These are phyloP conservation scores for Cladosporium sp. DNA, from an alignment of 2,329 filamentous ascomycete species.

Conservation along the genomic window DNA sequence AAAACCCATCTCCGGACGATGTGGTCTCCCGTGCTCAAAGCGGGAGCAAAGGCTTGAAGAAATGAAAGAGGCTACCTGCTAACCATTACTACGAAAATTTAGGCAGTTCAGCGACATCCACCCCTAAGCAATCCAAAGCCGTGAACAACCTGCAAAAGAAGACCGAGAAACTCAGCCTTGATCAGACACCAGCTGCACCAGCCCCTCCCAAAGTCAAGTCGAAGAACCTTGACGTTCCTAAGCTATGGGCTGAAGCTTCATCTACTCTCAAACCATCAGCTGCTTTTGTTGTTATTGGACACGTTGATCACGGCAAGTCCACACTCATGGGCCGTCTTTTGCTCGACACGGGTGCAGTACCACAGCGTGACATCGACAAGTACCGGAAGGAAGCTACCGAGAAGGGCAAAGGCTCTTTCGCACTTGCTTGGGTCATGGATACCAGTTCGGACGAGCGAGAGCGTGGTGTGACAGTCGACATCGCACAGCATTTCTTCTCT, in stretches of 20 bases:
- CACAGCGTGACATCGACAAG: constrained; percentile 84
- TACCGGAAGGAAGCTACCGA: constrained; percentile 75
- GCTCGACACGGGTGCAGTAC: constrained; percentile 83
- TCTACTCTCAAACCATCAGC: constrained; percentile 29
- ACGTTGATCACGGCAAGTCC: constrained; percentile 97
- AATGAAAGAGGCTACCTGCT: constrained; percentile 27
- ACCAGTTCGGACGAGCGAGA: constrained; percentile 85
- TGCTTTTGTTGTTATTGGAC: constrained; percentile 59
- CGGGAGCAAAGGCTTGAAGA: constrained; percentile 35
- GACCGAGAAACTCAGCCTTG: constrained; percentile 33
- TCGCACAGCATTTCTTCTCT: constrained; percentile 91
- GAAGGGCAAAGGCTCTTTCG: constrained; percentile 93
- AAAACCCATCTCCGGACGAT: constrained; percentile 37
- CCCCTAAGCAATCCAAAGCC: constrained; percentile 20
- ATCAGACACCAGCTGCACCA: constrained; percentile 22
- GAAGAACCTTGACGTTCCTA: constrained; percentile 77
- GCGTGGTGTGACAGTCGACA: constrained; percentile 92
- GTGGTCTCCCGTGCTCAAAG: constrained; percentile 32
- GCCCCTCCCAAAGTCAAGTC: constrained; percentile 52
- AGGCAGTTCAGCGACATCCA: constrained; percentile 6
- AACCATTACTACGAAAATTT: not conserved
- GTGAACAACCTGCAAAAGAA: constrained; percentile 32
- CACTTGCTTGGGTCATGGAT: constrained; percentile 94
- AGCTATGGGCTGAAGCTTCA: constrained; percentile 30
- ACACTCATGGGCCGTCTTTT: constrained; percentile 95